These are phyloP conservation scores for Aegilops sharonensis DNA, from an alignment of 176 grass and related monocot genomes.

Conservation along the genomic window DNA sequence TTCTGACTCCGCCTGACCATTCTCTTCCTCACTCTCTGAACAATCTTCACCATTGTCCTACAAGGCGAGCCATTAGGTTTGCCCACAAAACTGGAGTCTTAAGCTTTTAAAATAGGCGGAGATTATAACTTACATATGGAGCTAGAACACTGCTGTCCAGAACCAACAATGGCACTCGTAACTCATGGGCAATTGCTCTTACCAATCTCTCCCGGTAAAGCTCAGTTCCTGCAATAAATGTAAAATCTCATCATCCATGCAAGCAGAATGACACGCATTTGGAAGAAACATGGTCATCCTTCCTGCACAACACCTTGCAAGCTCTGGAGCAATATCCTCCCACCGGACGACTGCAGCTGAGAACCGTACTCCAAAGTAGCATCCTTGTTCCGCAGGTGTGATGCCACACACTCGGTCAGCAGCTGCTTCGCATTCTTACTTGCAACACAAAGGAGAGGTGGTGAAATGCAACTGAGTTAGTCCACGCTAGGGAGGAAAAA, in stretches of 20 bases:
- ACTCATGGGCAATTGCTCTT: constrained; percentile 75
- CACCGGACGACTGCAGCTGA: constrained; percentile 55
- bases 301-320: constrained; percentile 51
- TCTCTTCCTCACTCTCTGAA: constrained; percentile 66
- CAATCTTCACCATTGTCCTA: constrained; percentile 74
- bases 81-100: background rate
- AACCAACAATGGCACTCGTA: constrained; percentile 61
- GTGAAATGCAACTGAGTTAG: constrained; percentile 8
- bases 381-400: constrained; percentile 70
- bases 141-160: constrained; percentile 91
- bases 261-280: background rate
- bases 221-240: constrained; percentile 66
- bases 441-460: constrained; percentile 14
- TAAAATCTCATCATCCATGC: background rate
- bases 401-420: constrained; percentile 69
- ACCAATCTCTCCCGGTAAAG: constrained; percentile 82
- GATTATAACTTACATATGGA: constrained; percentile 63
- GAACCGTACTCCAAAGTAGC: constrained; percentile 55
- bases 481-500: background rate
- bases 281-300: background rate
- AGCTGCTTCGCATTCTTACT: constrained; percentile 58
- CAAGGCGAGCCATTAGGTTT: constrained; percentile 30
- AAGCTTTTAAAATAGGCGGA: background rate
- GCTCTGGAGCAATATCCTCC: constrained; percentile 81
- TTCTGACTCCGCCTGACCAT: constrained; percentile 39